Evolutionary conservation across 306 rosid species (phyloP).

Genomic region (Pterocarpus santalinus): DNA sequence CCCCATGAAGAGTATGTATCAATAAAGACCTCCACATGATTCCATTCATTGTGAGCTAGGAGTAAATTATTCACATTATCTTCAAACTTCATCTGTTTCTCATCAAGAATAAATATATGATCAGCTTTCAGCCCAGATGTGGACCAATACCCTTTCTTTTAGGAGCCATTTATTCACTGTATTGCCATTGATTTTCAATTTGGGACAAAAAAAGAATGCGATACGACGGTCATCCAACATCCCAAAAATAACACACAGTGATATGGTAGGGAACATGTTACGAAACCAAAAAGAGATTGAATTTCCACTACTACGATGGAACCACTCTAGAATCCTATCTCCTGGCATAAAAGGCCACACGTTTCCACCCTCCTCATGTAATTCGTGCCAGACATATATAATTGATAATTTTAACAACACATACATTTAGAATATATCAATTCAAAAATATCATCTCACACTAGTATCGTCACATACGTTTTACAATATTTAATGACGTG

Average conservation of each 20-base stretch:
- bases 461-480: too few relatives aligned
- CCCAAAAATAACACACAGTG: neutral
- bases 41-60: slow-evolving; percentile 27
- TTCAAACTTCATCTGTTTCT: neutral
- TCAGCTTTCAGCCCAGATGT: neutral
- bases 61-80: neutral
- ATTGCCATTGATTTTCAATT: slow-evolving; percentile 18
- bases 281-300: slow-evolving; percentile 38
- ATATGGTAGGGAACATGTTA: slow-evolving; percentile 21
- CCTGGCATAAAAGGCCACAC: slow-evolving; percentile 20
- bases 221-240: neutral
- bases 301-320: neutral
- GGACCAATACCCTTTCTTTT: neutral
- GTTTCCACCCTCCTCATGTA: neutral
- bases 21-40: slow-evolving; percentile 18
- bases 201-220: neutral
- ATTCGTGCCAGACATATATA: neutral
- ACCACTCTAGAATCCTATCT: slow-evolving; percentile 37
- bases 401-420: neutral
- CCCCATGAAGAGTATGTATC: neutral
- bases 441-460: neutral
- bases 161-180: neutral
- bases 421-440: neutral
- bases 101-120: neutral
- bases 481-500: too few relatives aligned